Conservation (phyloP, 495 filamentous ascomycete species). For the Clohesyomyces aquaticus region DNA sequence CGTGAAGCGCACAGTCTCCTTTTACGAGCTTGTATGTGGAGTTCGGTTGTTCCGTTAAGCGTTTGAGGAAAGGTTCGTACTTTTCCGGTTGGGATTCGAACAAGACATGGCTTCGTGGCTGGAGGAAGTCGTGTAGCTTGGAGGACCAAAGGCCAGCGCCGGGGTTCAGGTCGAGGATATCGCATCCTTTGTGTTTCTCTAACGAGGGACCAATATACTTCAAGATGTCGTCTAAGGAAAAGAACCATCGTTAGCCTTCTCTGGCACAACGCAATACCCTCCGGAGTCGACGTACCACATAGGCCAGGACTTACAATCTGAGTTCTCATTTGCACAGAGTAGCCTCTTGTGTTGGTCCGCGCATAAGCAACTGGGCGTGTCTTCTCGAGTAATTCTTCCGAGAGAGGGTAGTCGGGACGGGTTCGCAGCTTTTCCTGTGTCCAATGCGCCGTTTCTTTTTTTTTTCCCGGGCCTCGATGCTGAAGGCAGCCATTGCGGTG, state of each 20-base stretch:
- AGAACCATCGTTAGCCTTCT: slow-evolving; percentile 50
- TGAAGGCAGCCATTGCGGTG: background rate
- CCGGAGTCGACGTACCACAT: slow-evolving; percentile 56
- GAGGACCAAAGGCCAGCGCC: slow-evolving; percentile 73
- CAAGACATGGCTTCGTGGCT: slow-evolving; percentile 79
- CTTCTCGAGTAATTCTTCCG: background rate
- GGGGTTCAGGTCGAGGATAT: slow-evolving; percentile 84
- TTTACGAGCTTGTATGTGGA: slow-evolving; percentile 58
- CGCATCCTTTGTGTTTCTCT: slow-evolving; percentile 65
- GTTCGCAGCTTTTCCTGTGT: background rate
- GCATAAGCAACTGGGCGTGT: background rate
- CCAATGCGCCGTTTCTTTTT: background rate
- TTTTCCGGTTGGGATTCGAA: slow-evolving; percentile 61
- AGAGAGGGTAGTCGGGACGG: background rate
- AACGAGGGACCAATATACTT: slow-evolving; percentile 62
- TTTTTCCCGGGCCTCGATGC: background rate
- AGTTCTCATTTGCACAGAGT: background rate
- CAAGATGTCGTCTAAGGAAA: slow-evolving; percentile 41
- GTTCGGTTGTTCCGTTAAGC: slow-evolving; percentile 60
- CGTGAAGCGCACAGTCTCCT: slow-evolving; percentile 55
- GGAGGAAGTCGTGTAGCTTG: slow-evolving; percentile 70
- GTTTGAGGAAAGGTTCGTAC: slow-evolving; percentile 55
- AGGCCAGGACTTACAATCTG: slow-evolving; percentile 61
- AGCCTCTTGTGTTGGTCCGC: background rate
- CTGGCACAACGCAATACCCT: slow-evolving; percentile 7